Percentiles rank a stretch among this genome's conserved stretches.
Conservation (phyloP, 2,329 filamentous ascomycete genomes). For the Penicillium sp. region DNA sequence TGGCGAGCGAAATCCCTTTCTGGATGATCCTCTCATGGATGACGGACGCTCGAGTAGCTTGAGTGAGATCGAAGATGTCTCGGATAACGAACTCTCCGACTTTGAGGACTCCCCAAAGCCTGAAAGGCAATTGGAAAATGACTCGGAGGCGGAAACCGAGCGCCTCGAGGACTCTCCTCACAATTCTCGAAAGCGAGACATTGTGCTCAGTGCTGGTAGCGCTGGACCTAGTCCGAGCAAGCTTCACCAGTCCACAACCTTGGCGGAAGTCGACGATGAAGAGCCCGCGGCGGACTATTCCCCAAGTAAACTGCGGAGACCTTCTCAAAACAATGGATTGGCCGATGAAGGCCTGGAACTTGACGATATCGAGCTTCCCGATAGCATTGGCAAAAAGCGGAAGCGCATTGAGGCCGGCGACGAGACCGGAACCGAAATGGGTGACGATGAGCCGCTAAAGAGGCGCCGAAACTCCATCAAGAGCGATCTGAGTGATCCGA, state of each 20-base stretch:
- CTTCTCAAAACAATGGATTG: conserved; percentile 33
- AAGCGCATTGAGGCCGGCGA: conserved; percentile 40
- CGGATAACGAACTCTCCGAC: conserved; percentile 61
- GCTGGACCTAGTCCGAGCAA: conserved; percentile 73
- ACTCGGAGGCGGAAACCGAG: conserved; percentile 91
- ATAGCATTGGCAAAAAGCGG: conserved; percentile 40
- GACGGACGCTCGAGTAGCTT: conserved; percentile 84
- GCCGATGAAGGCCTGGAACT: conserved; percentile 24
- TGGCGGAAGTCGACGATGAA: conserved; percentile 51
- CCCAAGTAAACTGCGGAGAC: conserved; percentile 39
- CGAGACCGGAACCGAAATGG: conserved; percentile 35
- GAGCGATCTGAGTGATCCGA: conserved; percentile 37
- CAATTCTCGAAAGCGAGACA: conserved; percentile 61
- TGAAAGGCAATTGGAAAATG: conserved; percentile 60
- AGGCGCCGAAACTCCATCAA: conserved; percentile 43
- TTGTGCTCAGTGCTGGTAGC: conserved; percentile 58
- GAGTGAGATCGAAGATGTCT: conserved; percentile 84
- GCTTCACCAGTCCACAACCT: conserved; percentile 59
- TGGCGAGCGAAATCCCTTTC: conserved; percentile 34
- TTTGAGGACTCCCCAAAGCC: conserved; percentile 49
- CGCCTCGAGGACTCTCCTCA: conserved; percentile 85
- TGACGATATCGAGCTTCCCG: conserved; percentile 30
- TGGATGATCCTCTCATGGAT: conserved; percentile 50
- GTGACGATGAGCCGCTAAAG: conserved; percentile 41
- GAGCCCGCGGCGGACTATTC: conserved; percentile 44